Base-by-base conservation (phyloP, 2,329 filamentous ascomycete species). In the Pyrenochaeta sp. region DNA sequence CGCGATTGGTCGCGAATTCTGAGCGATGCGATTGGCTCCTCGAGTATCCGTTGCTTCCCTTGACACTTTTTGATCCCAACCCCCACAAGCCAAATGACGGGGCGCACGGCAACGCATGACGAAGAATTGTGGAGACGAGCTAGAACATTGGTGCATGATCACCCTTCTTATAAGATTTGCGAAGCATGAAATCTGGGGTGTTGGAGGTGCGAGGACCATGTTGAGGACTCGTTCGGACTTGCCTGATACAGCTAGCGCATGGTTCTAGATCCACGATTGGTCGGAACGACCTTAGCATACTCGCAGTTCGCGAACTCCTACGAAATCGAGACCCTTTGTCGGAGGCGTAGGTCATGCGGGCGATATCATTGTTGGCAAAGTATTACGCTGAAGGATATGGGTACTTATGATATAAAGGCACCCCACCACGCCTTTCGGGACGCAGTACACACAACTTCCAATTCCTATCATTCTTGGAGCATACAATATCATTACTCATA, bases 251-350 rank as follows among this genome's bases (percentile, higher is more conserved):
- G 45, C 36, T 48, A 41, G n/a, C 5, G 35, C n/a, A 17, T 3
- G 15, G n/a, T n/a, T 32, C 2, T 7, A n/a, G 1, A 18, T 21
- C 35, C 27, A 36, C 45, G 45, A 48, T 48, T 48, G 45, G 45
- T 18, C n/a, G 27, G 27, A 48, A 35, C 36, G 17, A 14, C 7
- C n/a, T 11, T 10, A 21, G 5, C 12, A 32, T 32, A 27, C 35
- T 41, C 45, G 45, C 29, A 32, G 40, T 32, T 48, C 45, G 45
- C 36, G 27, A 48, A 48, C 27, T 31, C 35, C 36, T 39, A 23
- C 35, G 35, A 32, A 5, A 39, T 32, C n/a, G 45, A 48, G 23
- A 20, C 17, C 18, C 14, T 48, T 23, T 23, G 32, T 48, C 23
- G 36, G 21, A 31, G 29, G 6, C 4, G 23, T 23, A 30, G 40